Conservation (phyloP, 768 basidiomycete species). For the Inosperma sp. region DNA sequence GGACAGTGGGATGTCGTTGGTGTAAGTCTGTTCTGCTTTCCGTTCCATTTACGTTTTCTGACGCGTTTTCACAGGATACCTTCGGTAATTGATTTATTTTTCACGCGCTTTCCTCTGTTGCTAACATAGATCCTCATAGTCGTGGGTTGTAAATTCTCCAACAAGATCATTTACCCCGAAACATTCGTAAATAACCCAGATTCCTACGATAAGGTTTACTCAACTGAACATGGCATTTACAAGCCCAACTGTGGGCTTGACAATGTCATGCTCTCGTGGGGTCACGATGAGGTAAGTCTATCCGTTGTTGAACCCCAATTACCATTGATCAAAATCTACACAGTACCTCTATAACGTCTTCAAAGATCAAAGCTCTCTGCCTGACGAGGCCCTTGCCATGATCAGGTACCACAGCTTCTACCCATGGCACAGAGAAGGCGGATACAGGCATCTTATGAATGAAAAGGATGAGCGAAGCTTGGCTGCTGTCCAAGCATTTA, state of each 20-base stretch:
- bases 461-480: too few relatives aligned
- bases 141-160: too few relatives aligned
- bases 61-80: slow-evolving; percentile 39
- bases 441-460: too few relatives aligned
- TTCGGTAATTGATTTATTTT: slow-evolving; percentile 31
- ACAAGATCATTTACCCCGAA: slow-evolving; percentile 76
- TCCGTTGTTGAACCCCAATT: slow-evolving; percentile 3
- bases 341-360: too few relatives aligned
- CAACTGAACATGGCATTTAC: slow-evolving; percentile 72
- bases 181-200: slow-evolving; percentile 73
- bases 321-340: slow-evolving; percentile 10
- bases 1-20: slow-evolving; percentile 96
- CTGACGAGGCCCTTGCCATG: slow-evolving; percentile 81
- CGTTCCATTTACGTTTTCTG: slow-evolving; percentile 11
- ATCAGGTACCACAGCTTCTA: too few relatives aligned
- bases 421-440: too few relatives aligned
- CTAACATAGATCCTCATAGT: slow-evolving; percentile 19
- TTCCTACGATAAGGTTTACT: slow-evolving; percentile 56
- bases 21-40: slow-evolving; percentile 36
- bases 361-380: slow-evolving; percentile 76
- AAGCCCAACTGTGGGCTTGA: too few relatives aligned
- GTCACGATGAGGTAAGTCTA: too few relatives aligned
- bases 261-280: too few relatives aligned
- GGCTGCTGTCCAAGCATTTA: slow-evolving; percentile 78
- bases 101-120: slow-evolving; percentile 4